Conservation (phyloP, 352 stramenopile genomes). For the Phytophthora sojae region DNA sequence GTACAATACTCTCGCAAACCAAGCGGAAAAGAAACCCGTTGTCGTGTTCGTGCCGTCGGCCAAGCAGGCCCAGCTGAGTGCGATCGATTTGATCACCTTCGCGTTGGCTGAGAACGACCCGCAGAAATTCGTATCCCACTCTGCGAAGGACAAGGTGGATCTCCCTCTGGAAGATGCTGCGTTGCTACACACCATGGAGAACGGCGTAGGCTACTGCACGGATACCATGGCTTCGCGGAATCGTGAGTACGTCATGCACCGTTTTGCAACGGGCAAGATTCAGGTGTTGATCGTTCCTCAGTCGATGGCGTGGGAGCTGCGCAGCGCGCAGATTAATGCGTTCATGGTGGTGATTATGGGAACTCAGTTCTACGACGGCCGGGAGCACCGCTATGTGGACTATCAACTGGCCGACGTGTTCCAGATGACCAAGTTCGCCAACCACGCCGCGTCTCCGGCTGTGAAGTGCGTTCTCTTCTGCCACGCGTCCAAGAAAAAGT, state of each 20-base stretch:
- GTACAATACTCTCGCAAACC: slow-evolving; percentile 95
- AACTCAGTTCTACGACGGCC: slow-evolving; percentile 97
- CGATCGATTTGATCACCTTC: slow-evolving; percentile 99
- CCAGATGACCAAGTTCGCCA: slow-evolving; percentile 97
- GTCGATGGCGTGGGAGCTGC: slow-evolving; percentile 94
- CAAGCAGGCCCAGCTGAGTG: slow-evolving; percentile 98
- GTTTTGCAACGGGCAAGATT: slow-evolving; percentile 91
- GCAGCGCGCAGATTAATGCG: slow-evolving; percentile 69
- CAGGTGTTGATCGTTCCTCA: slow-evolving; percentile 96
- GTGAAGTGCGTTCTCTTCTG: slow-evolving; percentile 97
- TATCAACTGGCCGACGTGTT: slow-evolving; percentile 98
- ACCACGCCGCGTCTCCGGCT: slow-evolving; percentile 38
- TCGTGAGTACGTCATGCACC: slow-evolving; percentile 87
- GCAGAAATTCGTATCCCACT: slow-evolving; percentile 62
- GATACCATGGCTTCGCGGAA: slow-evolving; percentile 94
- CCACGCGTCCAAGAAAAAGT: slow-evolving; percentile 98
- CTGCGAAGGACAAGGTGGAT: slow-evolving; percentile 41
- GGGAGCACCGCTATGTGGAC: slow-evolving; percentile 96
- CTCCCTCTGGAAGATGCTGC: slow-evolving; percentile 88
- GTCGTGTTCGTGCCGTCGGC: slow-evolving; percentile 98
- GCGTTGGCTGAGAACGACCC: slow-evolving; percentile 87
- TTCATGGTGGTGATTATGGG: slow-evolving; percentile 98
- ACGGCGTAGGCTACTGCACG: slow-evolving; percentile 97
- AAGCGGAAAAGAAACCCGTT: slow-evolving; percentile 88
- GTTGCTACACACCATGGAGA: slow-evolving; percentile 94